phyloP scores from a whole-genome alignment of 1,284 basidiomycete species.

The Ustilago bromivora region DNA sequence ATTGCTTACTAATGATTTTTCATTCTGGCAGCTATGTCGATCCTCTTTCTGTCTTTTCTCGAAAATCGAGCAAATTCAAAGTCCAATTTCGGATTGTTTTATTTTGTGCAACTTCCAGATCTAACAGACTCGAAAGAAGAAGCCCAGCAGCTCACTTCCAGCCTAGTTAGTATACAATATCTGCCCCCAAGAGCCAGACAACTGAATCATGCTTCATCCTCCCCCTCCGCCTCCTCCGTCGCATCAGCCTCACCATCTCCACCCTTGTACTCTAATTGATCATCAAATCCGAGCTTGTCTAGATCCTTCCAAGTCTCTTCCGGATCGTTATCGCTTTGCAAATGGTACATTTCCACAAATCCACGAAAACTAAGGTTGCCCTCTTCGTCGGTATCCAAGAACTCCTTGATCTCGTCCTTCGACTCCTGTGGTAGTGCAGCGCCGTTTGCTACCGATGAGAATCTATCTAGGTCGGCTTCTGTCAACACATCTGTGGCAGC shows the following conservation, averaged over 20 bases:
- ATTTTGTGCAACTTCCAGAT: neutral
- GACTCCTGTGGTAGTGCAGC: conserved; percentile 36
- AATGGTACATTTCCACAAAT: conserved; percentile 55
- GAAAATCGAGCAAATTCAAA: conserved; percentile 3
- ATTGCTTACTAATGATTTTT: too few relatives aligned
- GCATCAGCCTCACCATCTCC: neutral
- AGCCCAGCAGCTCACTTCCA: neutral
- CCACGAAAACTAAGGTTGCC: conserved; percentile 50
- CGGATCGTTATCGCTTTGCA: conserved; percentile 56
- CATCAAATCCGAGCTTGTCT: conserved; percentile 37
- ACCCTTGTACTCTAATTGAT: conserved; percentile 17
- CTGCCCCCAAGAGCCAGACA: neutral
- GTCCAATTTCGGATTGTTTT: conserved; percentile 1
- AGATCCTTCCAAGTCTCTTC: conserved; percentile 61
- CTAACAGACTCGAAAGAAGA: neutral
- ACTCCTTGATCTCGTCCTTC: conserved; percentile 59
- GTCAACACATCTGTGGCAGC: conserved; percentile 24
- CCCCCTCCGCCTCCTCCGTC: neutral
- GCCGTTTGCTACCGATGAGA: conserved; percentile 53
- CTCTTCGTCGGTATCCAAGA: conserved; percentile 52
- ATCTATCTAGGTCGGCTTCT: conserved; percentile 51
- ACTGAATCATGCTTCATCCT: neutral
- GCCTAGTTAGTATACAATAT: neutral
- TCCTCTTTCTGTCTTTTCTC: neutral
- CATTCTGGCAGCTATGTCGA: too few relatives aligned